phyloP scores from a whole-genome alignment of 2,329 filamentous ascomycete genomes.

The Achaetomium macrosporum region DNA sequence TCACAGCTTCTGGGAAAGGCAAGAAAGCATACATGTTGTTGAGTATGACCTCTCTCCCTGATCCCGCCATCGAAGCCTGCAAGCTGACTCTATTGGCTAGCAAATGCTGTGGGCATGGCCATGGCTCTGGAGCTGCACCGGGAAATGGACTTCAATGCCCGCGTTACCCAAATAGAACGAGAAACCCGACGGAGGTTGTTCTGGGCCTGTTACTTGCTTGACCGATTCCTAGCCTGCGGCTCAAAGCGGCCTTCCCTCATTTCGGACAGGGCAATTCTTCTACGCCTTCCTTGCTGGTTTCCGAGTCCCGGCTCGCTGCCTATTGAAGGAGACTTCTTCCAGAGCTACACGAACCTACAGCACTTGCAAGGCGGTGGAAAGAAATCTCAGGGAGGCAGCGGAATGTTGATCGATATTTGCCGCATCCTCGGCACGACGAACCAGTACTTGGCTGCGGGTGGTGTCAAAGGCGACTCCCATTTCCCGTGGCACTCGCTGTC shows the following conservation, averaged over 20 bases:
- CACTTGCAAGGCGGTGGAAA: slow-evolving; percentile 63
- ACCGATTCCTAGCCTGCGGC: slow-evolving; percentile 75
- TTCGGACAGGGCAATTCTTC: slow-evolving; percentile 66
- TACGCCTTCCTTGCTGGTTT: slow-evolving; percentile 71
- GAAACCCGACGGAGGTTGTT: slow-evolving; percentile 76
- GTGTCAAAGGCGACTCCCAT: slow-evolving; percentile 82
- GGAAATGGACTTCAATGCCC: slow-evolving; percentile 59
- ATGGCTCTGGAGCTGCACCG: slow-evolving; percentile 76
- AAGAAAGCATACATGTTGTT: slow-evolving; percentile 85
- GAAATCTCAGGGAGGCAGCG: slow-evolving; percentile 67
- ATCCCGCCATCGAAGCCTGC: neutral
- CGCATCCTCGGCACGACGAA: slow-evolving; percentile 79
- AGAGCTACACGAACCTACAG: slow-evolving; percentile 70
- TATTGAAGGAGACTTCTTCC: slow-evolving; percentile 74
- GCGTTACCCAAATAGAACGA: slow-evolving; percentile 61
- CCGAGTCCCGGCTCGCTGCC: slow-evolving; percentile 54
- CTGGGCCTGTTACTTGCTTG: slow-evolving; percentile 83
- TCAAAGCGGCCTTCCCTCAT: slow-evolving; percentile 78
- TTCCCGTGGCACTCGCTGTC: slow-evolving; percentile 88
- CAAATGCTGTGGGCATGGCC: slow-evolving; percentile 73
- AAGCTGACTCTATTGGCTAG: slow-evolving; percentile 41
- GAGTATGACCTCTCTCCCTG: slow-evolving; percentile 41
- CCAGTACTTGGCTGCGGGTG: slow-evolving; percentile 75
- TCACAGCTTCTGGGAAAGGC: slow-evolving; percentile 69
- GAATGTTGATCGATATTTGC: slow-evolving; percentile 78